Evolutionary conservation across 306 rosid species (phyloP), one percentile per base, ranked within the genome.

Genomic region (Gleditsia sinensis): DNA sequence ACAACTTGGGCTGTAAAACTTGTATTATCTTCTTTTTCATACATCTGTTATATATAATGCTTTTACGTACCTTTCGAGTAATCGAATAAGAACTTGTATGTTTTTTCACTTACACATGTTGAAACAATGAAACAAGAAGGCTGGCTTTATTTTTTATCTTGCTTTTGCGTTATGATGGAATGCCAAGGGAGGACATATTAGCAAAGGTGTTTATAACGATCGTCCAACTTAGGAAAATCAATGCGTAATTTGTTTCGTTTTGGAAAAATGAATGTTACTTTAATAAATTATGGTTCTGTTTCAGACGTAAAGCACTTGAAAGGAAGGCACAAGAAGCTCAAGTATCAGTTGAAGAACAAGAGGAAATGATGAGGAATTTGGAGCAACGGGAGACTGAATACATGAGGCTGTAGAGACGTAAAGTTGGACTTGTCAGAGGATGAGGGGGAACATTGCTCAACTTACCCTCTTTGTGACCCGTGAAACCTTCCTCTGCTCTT

Each of bases 381-480:
- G 99, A 81, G 83, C 97, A 95, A 51, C 74, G 82, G 70, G 99
- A 95, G 83, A 95, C 99, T 25, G 99, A 86, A 65, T 95, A 66
- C 60, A 95, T 92, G 99, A 87, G 99, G 81, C 62, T 88, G 62
- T 98, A 92, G 83, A 90, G 99, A 69, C 96, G 98, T 40, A 95
- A 92, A 83, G 80, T 88, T 40, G 99, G 99, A 73, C 92, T 95
- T 3, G 98, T n/a, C n/a, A n/a, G n/a, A n/a, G n/a, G n/a, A n/a
- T n/a, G n/a, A n/a, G n/a, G n/a, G n/a, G n/a, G n/a, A n/a, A n/a
- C n/a, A n/a, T n/a, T n/a, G n/a, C n/a, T n/a, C n/a, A n/a, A n/a
- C n/a, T n/a, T n/a, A n/a, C n/a, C n/a, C n/a, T n/a, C n/a, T n/a
- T n/a, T n/a, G n/a, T n/a, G n/a, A n/a, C n/a, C n/a, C n/a, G n/a